Percentiles rank a stretch among this genome's conserved stretches.
Evolutionary conservation across 495 filamentous ascomycete genomes (phyloP).

Genomic region (Trichocladium antarcticum): DNA sequence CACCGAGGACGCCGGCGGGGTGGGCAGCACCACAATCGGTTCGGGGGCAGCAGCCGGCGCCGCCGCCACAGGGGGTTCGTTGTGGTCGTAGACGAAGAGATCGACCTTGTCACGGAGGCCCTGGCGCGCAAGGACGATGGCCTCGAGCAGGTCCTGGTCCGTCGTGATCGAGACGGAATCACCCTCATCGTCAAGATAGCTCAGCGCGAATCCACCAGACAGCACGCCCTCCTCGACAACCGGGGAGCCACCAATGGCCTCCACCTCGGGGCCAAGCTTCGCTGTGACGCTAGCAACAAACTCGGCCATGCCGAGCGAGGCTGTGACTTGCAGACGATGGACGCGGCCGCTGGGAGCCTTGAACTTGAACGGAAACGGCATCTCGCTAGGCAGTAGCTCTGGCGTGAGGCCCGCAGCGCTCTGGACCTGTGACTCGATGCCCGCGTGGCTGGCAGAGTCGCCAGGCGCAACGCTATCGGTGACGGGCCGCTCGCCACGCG

Average conservation of each 20-base stretch:
- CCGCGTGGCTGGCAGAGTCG: conserved; percentile 90
- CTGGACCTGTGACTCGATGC: conserved; percentile 62
- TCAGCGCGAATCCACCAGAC: conserved; percentile 76
- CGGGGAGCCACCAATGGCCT: conserved; percentile 73
- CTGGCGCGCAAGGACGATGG: conserved; percentile 70
- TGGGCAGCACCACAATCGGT: conserved; percentile 32
- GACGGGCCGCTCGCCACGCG: conserved; percentile 40
- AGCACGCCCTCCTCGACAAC: conserved; percentile 67
- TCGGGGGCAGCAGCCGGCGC: conserved; percentile 54
- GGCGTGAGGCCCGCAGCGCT: conserved; percentile 38
- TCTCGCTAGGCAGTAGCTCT: conserved; percentile 48
- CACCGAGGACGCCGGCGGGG: conserved; percentile 44
- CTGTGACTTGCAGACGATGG: conserved; percentile 77
- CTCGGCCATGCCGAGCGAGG: conserved; percentile 67
- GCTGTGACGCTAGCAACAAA: conserved; percentile 67
- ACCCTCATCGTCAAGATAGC: conserved; percentile 94
- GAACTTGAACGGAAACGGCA: conserved; percentile 96
- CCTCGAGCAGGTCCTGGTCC: conserved; percentile 83
- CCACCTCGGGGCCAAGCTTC: conserved; percentile 81
- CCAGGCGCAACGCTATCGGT: conserved; percentile 78
- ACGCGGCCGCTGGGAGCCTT: conserved; percentile 95
- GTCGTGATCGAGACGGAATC: conserved; percentile 97
- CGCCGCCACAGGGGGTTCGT: conserved; percentile 64
- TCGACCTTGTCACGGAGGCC: conserved; percentile 83
- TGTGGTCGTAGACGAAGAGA: conserved; percentile 89